Base-by-base conservation (phyloP, 2,329 filamentous ascomycete species). In the Spiromastix sp. region DNA sequence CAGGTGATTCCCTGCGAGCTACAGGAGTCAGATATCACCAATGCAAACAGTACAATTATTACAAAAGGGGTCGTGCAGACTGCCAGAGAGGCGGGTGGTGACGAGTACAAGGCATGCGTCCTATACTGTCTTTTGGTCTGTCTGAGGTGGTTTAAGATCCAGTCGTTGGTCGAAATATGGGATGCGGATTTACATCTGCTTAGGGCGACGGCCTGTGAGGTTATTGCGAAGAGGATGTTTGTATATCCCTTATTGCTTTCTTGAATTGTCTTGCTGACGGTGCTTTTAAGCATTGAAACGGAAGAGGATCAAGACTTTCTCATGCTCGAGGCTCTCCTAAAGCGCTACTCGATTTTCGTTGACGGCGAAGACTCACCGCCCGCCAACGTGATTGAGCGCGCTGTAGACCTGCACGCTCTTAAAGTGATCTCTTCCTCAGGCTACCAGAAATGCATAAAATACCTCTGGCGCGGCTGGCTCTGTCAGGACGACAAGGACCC, bases 401-500 rank as follows among this genome's bases (percentile, higher is more conserved):
- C 91, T 0, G 86, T 96, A 22, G 91, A 98, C 50, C 64, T 96
- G 17, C 91, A 98, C 55, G 85, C 89, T 1, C 68, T 96, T 30
- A 71, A 74, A 10, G 78, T 98, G 31, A 96, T 96, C 42, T 85
- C 85, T 2, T 89, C 83, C 1, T 86, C 85, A 0, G 89, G 91
- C 17, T 98, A 96, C 57, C 91, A 96, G 49, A 94, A 93, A 63
- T 96, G 89, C 54, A 85, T 96, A 50, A 76, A 72, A 42, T 85
- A 93, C 53, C 77, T 98, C 6, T 98, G 91, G 91, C 77, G 78
- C 42, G 91, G 91, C 15, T 98, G 91, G 91, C 68, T 96, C 6
- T 79, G 94, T n/a, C 91, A 98, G 56, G 85, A 95, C 46, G 86
- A 95, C 48, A 72, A 87, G 32, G 87, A 96, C 48, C 82, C 89